Evolutionary conservation across 176 grass and related monocot genomes (phyloP).

Genomic region (Carex cristatella): DNA sequence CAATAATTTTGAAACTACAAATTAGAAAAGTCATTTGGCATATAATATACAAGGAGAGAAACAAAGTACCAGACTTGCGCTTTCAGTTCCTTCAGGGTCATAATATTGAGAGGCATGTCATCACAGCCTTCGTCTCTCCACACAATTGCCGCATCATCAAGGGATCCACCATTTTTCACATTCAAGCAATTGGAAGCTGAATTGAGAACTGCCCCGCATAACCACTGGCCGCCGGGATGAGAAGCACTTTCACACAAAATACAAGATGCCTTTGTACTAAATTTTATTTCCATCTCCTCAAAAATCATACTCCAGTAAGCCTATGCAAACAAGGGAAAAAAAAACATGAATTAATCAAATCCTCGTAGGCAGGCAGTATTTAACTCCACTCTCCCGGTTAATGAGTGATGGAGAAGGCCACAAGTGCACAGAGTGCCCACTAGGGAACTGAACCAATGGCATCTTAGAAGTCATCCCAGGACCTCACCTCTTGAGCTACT

Average conservation of each 20-base stretch:
- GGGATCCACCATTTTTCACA: slow-evolving; percentile 45
- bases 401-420: not conserved
- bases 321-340: slow-evolving; percentile 27
- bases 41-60: not conserved
- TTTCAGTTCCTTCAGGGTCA: slow-evolving; percentile 70
- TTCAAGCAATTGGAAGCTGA: slow-evolving; percentile 61
- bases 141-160: slow-evolving; percentile 40
- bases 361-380: not conserved
- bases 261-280: slow-evolving; percentile 52
- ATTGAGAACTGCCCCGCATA: slow-evolving; percentile 59
- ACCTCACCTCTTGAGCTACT: not conserved
- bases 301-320: slow-evolving; percentile 79
- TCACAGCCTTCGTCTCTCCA: slow-evolving; percentile 88
- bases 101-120: slow-evolving; percentile 45
- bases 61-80: slow-evolving; percentile 65
- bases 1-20: not conserved
- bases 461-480: not conserved
- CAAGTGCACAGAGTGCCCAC: not conserved
- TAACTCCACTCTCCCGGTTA: not conserved
- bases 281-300: slow-evolving; percentile 73
- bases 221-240: slow-evolving; percentile 68
- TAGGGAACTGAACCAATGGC: not conserved
- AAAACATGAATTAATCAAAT: not conserved
- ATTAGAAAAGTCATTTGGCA: not conserved
- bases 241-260: slow-evolving; percentile 46